Evolutionary conservation across 2,329 filamentous ascomycete genomes (phyloP).

Genomic region (Alternaria tenuissima): DNA sequence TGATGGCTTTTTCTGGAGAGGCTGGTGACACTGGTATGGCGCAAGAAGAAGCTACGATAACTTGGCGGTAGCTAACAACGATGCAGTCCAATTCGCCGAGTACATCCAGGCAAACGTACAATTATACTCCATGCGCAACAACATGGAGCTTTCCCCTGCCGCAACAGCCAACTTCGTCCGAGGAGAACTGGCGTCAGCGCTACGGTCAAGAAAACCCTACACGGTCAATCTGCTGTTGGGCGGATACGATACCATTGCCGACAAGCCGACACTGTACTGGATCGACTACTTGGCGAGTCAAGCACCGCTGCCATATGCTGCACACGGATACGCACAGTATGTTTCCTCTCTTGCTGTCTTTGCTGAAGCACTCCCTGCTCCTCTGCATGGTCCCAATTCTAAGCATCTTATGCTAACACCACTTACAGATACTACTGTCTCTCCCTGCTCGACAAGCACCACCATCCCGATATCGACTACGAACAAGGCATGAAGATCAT

Average conservation of each 20-base stretch:
- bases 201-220: slow-evolving; percentile 93
- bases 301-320: slow-evolving; percentile 90
- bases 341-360: slow-evolving; percentile 45
- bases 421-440: slow-evolving; percentile 87
- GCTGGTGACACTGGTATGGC: slow-evolving; percentile 87
- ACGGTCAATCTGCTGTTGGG: slow-evolving; percentile 96
- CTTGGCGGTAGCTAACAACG: slow-evolving; percentile 12
- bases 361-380: not conserved
- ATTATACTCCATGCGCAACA: slow-evolving; percentile 98
- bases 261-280: slow-evolving; percentile 95
- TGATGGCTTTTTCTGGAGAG: slow-evolving; percentile 96
- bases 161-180: slow-evolving; percentile 94
- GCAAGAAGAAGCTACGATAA: not conserved
- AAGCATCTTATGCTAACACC: slow-evolving; percentile 5
- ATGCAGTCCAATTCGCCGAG: slow-evolving; percentile 94
- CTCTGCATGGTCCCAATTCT: not conserved
- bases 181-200: slow-evolving; percentile 86
- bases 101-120: slow-evolving; percentile 99
- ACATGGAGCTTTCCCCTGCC: slow-evolving; percentile 86
- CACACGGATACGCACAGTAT: slow-evolving; percentile 97
- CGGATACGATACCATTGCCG: slow-evolving; percentile 89
- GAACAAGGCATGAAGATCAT: slow-evolving; percentile 92
- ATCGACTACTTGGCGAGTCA: slow-evolving; percentile 93
- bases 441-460: slow-evolving; percentile 97
- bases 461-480: slow-evolving; percentile 90